Evolutionary conservation across 805 yeast species (phyloP), one percentile per base, ranked within the genome.

Genomic region (Hanseniaspora meyeri): DNA sequence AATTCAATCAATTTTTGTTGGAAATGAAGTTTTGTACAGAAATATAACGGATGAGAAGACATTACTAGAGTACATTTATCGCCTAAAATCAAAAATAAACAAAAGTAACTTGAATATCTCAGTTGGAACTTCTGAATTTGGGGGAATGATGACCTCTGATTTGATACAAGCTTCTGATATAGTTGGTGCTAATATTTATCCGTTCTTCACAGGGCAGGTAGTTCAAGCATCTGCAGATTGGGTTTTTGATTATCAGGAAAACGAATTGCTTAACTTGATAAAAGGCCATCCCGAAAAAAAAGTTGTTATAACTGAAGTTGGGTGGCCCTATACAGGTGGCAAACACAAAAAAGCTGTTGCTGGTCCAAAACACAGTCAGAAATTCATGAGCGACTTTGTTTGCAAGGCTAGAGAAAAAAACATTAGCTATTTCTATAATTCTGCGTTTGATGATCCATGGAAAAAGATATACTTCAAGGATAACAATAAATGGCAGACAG

Each of bases 391-490:
- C 50, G 68, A 68, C 5, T 83, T 82, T 79, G 63, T 79, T 0
- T 81, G 87, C 62, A 66, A 68, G 3, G 69, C 74, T 3, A 68
- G 70, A 16, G 61, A 68, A 1, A 53, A 63, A 17, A 64, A 67
- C 9, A 67, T 72, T 20, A 76, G 74, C 0, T 82, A 83, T 79
- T 82, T 72, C 59, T 82, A 74, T 68, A 81, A 80, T 62, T 87
- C 82, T 62, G 87, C 85, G 0, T 82, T 80, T 67, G 87, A 83
- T 68, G 86, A 81, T 62, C 85, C 86, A 0, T 82, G 87, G 87
- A 83, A 82, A 60, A 64, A 68, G 48, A 65, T 78, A 0, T 81
- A 76, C 65, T 74, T 79, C 62, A 75, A 74, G 24, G 72, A 66
- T 1, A 72, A 71, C 2, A 71, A 73, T 34, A 67, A 66, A 55